These are phyloP conservation scores for Trichomonascaceae sp. DNA, from an alignment of 1,139 yeast species.

Conservation along the genomic window DNA sequence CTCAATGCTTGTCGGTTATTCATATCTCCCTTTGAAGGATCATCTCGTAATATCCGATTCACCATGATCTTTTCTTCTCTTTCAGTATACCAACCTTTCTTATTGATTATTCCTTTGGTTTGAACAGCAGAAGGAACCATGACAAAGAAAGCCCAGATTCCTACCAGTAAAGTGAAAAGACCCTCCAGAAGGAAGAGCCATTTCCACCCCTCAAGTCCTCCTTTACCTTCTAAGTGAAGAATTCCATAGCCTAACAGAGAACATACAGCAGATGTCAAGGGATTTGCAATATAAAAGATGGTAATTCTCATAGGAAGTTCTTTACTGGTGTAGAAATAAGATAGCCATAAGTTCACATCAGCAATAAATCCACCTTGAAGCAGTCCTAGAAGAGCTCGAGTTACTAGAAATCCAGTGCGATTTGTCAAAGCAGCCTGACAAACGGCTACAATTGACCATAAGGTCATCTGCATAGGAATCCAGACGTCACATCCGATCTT, in stretches of 20 bases:
- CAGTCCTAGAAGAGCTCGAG: constrained; percentile 43
- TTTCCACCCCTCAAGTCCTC: constrained; percentile 47
- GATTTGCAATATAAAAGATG: constrained; percentile 35
- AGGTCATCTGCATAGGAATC: constrained; percentile 45
- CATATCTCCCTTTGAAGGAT: constrained; percentile 63
- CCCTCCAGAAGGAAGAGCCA: constrained; percentile 60
- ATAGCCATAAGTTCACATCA: constrained; percentile 45
- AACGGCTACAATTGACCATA: constrained; percentile 47
- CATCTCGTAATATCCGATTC: constrained; percentile 55
- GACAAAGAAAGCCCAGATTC: constrained; percentile 46
- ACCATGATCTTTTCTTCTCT: constrained; percentile 56
- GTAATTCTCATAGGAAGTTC: constrained; percentile 46
- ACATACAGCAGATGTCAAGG: constrained; percentile 23
- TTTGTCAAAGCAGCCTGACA: constrained; percentile 39
- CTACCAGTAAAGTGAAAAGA: constrained; percentile 43
- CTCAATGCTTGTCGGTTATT: constrained; percentile 53
- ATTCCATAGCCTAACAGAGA: constrained; percentile 43
- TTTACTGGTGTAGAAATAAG: constrained; percentile 45
- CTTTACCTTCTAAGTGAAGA: constrained; percentile 43
- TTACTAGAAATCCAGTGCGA: constrained; percentile 36
- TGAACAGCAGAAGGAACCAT: constrained; percentile 52
- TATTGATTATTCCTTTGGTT: constrained; percentile 46
- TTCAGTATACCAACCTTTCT: constrained; percentile 56
- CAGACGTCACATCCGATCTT: constrained; percentile 49
- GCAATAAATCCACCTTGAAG: constrained; percentile 53